These are phyloP conservation scores for Lasiodiplodia gonubiensis DNA, from an alignment of 2,329 filamentous ascomycete species.

Conservation along the genomic window DNA sequence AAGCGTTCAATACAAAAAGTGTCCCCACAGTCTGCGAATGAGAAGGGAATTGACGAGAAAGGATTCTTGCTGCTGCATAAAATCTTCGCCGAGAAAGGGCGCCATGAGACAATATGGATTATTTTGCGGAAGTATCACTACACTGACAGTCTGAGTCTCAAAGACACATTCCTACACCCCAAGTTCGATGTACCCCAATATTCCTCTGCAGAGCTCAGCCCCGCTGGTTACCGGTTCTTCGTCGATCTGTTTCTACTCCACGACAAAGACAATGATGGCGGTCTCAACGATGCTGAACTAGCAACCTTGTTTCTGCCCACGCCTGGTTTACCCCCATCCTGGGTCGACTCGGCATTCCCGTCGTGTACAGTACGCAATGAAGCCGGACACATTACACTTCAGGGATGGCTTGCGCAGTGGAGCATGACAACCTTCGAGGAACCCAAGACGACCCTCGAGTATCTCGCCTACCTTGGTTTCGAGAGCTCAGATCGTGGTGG, in stretches of 20 bases:
- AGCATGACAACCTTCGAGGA: constrained; percentile 99
- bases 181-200: constrained; percentile 93
- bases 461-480: constrained; percentile 94
- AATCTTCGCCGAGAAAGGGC: constrained; percentile 94
- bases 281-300: constrained; percentile 84
- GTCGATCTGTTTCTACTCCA: constrained; percentile 94
- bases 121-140: constrained; percentile 95
- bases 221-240: constrained; percentile 94
- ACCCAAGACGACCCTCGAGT: constrained; percentile 92
- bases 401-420: constrained; percentile 98
- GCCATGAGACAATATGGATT: constrained; percentile 98
- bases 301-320: constrained; percentile 89
- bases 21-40: constrained; percentile 65
- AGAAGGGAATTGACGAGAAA: constrained; percentile 76
- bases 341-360: constrained; percentile 88
- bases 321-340: constrained; percentile 83
- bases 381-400: constrained; percentile 90
- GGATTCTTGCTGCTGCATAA: constrained; percentile 93
- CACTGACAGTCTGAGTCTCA: constrained; percentile 89
- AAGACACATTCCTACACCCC: constrained; percentile 88
- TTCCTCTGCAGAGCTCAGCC: constrained; percentile 91
- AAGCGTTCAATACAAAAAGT: constrained; percentile 81
- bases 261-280: constrained; percentile 97
- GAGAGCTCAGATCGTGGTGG: constrained; percentile 77
- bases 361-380: constrained; percentile 95